These are phyloP conservation scores for Macrolepiota dolichaula DNA, from an alignment of 768 basidiomycete genomes.

Conservation along the genomic window DNA sequence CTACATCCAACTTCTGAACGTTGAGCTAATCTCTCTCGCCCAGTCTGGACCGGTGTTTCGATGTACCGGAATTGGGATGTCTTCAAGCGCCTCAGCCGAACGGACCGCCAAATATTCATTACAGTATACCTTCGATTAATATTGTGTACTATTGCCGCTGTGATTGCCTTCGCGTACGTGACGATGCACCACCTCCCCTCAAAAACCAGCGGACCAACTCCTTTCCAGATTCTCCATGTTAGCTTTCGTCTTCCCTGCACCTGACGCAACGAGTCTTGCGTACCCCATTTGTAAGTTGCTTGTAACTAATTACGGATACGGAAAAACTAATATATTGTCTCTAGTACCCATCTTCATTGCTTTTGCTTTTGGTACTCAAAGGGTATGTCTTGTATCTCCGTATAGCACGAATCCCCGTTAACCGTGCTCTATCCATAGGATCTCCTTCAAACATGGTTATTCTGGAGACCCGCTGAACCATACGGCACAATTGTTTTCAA, in stretches of 20 bases:
- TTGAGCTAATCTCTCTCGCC: neutral
- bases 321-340: neutral
- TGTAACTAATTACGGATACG: neutral
- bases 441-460: constrained; percentile 8
- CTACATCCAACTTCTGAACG: neutral
- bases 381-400: neutral
- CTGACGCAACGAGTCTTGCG: neutral
- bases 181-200: neutral
- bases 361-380: constrained; percentile 9
- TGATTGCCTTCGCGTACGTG: constrained; percentile 4
- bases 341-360: constrained; percentile 5
- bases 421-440: neutral
- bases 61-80: constrained; percentile 8
- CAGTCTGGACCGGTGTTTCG: constrained; percentile 1
- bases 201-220: neutral
- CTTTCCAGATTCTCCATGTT: neutral
- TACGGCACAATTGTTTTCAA: neutral
- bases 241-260: neutral
- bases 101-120: constrained; percentile 2
- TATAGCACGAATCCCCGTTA: too few relatives aligned
- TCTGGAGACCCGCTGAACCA: neutral
- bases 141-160: neutral
- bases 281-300: neutral
- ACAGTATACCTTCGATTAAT: constrained; percentile 1
- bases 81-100: neutral